phyloP scores from a whole-genome alignment of 345 rosid species.

The Trapa incisa region DNA sequence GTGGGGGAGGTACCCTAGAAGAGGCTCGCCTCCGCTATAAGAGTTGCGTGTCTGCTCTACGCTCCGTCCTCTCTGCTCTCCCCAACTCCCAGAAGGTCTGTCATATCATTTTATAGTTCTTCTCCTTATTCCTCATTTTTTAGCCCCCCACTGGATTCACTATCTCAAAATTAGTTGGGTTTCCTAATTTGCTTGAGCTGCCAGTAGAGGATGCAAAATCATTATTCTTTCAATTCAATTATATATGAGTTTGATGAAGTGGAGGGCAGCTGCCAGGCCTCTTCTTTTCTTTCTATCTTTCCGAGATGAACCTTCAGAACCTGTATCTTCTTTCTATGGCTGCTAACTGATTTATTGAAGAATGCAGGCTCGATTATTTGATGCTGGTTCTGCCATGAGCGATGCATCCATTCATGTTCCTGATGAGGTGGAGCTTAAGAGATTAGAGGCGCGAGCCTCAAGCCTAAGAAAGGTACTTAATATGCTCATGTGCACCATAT shows the following conservation, averaged over 20 bases:
- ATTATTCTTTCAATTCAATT: too few relatives aligned
- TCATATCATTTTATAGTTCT: not conserved
- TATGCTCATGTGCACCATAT: not conserved
- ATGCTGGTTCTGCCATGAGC: constrained; percentile 19
- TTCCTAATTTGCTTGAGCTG: too few relatives aligned
- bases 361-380: constrained; percentile 49
- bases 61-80: constrained; percentile 63
- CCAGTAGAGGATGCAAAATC: too few relatives aligned
- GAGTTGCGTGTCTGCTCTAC: constrained; percentile 80
- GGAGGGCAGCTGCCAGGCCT: too few relatives aligned
- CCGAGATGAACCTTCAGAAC: not conserved
- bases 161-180: too few relatives aligned
- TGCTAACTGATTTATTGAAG: not conserved
- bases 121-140: too few relatives aligned
- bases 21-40: constrained; percentile 76
- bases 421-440: constrained; percentile 35
- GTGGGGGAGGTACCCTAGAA: constrained; percentile 55
- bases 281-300: too few relatives aligned
- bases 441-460: constrained; percentile 64
- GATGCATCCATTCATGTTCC: constrained; percentile 36
- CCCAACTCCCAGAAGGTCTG: constrained; percentile 68
- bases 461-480: constrained; percentile 56
- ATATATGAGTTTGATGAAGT: too few relatives aligned
- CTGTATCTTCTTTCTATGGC: not conserved
- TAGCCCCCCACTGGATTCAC: too few relatives aligned